Evolutionary conservation across 2,329 filamentous ascomycete species (phyloP), one percentile per base, ranked within the genome.

Genomic region (Gaeumannomyces tritici): DNA sequence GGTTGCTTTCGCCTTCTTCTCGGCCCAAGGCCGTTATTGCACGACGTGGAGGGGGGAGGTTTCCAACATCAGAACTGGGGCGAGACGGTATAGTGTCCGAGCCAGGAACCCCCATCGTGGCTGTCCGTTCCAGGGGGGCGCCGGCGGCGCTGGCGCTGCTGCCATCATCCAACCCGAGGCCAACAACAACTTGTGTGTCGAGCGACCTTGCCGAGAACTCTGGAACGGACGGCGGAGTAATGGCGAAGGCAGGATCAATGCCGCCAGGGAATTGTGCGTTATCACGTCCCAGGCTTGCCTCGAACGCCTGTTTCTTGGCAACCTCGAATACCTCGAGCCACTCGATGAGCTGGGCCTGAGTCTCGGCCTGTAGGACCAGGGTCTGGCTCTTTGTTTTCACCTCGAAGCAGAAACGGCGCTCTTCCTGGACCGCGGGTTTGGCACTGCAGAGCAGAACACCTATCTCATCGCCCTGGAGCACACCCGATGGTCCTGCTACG

Each of bases 311-410:
- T 68, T 93, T 91, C 76, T 99, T 99, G 61, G 93, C 93, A 21
- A 93, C 85, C 68, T 99, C 93, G 69, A 99, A 97, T 0, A 93
- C 88, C 66, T 90, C 86, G 62, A 99, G 86, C 95, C 95, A 99
- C 69, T 96, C 90, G 63, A 90, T 92, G n/a, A 99, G 83, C 71
- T 98, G 91, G 60, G 79, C 80, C 72, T 99, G 95, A 0, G 91
- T 96, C 73, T 99, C 95, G 5, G 93, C 90, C 75, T 99, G 95
- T 3, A 99, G 80, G 64, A 97, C 79, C 66, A 96, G 87, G 60
- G 88, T 95, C 65, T 90, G 90, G 70, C 91, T 96, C 74, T 97
- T 99, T 2, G 95, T 99, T 79, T 98, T 99, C 70, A 99, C 89
- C 75, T 99, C 95, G 70, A 99, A 97, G 73, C 95, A 98, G 75